These are phyloP conservation scores for Zangia roseola DNA, from an alignment of 768 basidiomycete species.

Conservation along the genomic window DNA sequence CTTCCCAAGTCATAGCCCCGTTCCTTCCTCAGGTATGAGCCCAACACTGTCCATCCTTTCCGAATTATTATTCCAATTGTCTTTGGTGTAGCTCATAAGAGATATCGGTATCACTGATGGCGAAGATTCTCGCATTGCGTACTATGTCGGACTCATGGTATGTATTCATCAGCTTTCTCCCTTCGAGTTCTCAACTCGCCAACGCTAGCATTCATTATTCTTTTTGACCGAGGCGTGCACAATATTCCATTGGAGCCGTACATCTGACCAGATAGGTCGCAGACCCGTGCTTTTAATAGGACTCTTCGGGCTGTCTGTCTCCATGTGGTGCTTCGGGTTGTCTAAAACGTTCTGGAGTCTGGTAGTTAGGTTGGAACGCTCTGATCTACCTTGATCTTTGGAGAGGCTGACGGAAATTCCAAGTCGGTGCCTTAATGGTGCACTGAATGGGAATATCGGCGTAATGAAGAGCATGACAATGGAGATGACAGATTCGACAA, in stretches of 20 bases:
- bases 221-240: conserved; percentile 49
- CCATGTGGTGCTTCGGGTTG: conserved; percentile 49
- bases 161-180: background rate
- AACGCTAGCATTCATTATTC: conserved; percentile 44
- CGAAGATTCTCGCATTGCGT: conserved; percentile 44
- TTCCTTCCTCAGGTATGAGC: conserved; percentile 59
- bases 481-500: conserved; percentile 41
- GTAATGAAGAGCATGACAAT: conserved; percentile 46
- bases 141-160: conserved; percentile 50
- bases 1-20: conserved; percentile 71
- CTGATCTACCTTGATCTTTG: background rate
- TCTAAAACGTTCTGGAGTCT: conserved; percentile 46
- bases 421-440: conserved; percentile 47
- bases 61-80: background rate
- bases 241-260: conserved; percentile 47
- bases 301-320: conserved; percentile 42
- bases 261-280: conserved; percentile 50
- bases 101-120: conserved; percentile 40
- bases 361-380: conserved; percentile 35
- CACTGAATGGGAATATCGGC: conserved; percentile 56
- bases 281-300: conserved; percentile 47
- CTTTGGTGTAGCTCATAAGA: conserved; percentile 22
- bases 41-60: background rate
- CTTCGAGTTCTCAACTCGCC: background rate
- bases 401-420: background rate